phyloP scores from a whole-genome alignment of 1,284 basidiomycete species.

The Puccinia coronata region DNA sequence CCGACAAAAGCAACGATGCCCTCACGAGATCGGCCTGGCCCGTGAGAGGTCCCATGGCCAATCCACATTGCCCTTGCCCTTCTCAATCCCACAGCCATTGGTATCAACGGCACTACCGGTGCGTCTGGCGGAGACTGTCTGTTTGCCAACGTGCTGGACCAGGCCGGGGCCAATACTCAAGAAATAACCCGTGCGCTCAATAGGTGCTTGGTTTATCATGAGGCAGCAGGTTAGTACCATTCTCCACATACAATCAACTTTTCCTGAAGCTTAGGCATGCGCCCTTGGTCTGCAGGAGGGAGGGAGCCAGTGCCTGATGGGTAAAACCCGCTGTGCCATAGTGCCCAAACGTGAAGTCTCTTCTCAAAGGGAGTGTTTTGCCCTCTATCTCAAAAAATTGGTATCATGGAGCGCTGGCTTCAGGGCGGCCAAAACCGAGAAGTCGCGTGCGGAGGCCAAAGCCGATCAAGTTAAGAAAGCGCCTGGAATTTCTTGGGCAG shows the following conservation, averaged over 20 bases:
- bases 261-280: no score
- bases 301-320: no score
- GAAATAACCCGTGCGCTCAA: slow-evolving; percentile 59
- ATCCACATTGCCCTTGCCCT: slow-evolving; percentile 60
- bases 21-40: slow-evolving; percentile 46
- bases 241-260: no score
- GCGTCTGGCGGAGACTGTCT: slow-evolving; percentile 51
- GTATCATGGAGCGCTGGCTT: no score
- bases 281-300: no score
- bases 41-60: slow-evolving; percentile 50
- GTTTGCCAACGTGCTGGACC: slow-evolving; percentile 56
- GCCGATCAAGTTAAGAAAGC: no score
- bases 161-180: slow-evolving; percentile 58
- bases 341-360: no score
- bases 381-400: no score
- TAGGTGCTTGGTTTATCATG: slow-evolving; percentile 65
- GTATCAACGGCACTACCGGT: slow-evolving; percentile 26
- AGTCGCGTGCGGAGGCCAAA: no score
- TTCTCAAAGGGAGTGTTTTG: no score
- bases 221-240: slow-evolving; percentile 68
- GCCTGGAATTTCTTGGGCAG: slow-evolving; percentile 18
- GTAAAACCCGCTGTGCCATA: no score
- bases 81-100: slow-evolving; percentile 56
- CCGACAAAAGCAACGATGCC: slow-evolving; percentile 48
- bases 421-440: no score